Conservation (phyloP, 2,329 filamentous ascomycete genomes). For the Colletotrichum agaves region DNA sequence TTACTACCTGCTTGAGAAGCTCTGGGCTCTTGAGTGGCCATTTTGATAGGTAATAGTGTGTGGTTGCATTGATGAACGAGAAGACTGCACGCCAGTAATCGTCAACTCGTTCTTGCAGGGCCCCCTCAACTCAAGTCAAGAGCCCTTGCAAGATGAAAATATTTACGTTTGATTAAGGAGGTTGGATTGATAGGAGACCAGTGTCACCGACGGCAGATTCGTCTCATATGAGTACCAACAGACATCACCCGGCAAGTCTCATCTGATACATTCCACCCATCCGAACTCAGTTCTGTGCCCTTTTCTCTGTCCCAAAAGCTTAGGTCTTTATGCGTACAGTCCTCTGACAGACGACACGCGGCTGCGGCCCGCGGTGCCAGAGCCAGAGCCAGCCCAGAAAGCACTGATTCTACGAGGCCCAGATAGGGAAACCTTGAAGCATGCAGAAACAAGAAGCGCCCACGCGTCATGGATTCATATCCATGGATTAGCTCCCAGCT, state of each 20-base stretch:
- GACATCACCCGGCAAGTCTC: conserved; percentile 1
- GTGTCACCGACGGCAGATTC: background rate
- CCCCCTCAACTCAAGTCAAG: too few species aligned
- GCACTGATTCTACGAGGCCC: background rate
- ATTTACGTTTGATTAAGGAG: too few species aligned
- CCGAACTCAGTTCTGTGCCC: background rate
- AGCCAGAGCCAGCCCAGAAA: too few species aligned
- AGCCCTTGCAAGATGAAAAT: too few species aligned
- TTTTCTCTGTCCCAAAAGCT: background rate
- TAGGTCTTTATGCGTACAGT: background rate
- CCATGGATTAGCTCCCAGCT: conserved; percentile 6
- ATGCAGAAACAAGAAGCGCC: background rate
- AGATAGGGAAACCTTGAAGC: background rate
- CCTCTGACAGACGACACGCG: background rate
- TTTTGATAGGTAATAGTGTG: background rate
- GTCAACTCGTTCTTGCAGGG: too few species aligned
- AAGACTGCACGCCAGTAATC: too few species aligned
- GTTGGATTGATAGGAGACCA: background rate
- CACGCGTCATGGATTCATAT: conserved; percentile 4
- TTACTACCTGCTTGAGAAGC: conserved; percentile 14
- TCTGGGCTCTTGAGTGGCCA: background rate
- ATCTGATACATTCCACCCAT: conserved; percentile 18
- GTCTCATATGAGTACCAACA: background rate
- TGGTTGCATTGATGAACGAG: background rate
- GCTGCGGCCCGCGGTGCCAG: background rate